These are phyloP conservation scores for Solanum medicagineum DNA, from an alignment of 257 asterid genomes.

Conservation along the genomic window DNA sequence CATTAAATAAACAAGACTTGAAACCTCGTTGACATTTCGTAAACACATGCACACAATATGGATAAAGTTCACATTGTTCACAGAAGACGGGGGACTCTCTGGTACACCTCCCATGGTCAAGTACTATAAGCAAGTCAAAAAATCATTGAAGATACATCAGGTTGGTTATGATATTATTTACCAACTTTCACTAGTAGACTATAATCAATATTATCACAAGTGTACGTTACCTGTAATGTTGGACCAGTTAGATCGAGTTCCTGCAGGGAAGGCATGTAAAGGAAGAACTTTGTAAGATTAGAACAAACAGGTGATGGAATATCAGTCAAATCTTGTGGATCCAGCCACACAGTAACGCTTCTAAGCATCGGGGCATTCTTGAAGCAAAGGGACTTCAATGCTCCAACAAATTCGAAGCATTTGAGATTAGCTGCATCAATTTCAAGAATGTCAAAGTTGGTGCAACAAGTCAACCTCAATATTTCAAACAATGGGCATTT, in stretches of 20 bases:
- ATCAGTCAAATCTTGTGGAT: constrained; percentile 26
- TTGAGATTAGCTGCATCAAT: constrained; percentile 28
- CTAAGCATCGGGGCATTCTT: constrained; percentile 27
- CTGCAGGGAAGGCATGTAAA: constrained; percentile 5
- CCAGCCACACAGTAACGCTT: constrained; percentile 11
- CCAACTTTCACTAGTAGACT: not conserved
- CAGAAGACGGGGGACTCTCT: constrained; percentile 18
- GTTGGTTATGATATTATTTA: not conserved
- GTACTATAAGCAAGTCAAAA: constrained; percentile 20
- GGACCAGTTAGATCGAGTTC: constrained; percentile 35
- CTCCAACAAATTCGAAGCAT: constrained; percentile 36
- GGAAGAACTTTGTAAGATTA: constrained; percentile 32
- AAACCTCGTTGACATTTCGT: constrained; percentile 29
- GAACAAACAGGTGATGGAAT: constrained; percentile 17
- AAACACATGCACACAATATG: constrained; percentile 39
- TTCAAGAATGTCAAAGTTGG: constrained; percentile 34
- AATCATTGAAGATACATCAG: not conserved
- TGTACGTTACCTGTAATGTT: constrained; percentile 38
- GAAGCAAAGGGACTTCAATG: constrained; percentile 28
- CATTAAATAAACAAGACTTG: constrained; percentile 46
- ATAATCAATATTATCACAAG: not conserved
- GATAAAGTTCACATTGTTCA: constrained; percentile 26
- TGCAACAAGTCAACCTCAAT: constrained; percentile 31
- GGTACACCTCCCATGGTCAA: constrained; percentile 45
- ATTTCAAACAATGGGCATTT: constrained; percentile 37